These are phyloP conservation scores for Castanea crenata DNA, from an alignment of 306 rosid genomes.

Conservation along the genomic window DNA sequence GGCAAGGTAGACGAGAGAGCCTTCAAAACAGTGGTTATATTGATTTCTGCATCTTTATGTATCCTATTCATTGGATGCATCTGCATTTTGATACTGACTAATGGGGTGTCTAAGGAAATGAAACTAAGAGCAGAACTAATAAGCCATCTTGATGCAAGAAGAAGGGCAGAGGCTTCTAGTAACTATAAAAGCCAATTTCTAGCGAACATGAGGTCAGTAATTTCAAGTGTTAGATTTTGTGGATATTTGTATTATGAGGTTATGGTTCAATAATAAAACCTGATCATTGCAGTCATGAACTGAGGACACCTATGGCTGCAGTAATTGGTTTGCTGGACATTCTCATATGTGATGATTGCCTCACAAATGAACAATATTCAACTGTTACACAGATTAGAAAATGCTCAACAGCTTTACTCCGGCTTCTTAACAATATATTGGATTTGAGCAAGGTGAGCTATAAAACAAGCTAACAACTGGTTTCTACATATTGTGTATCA, in stretches of 20 bases:
- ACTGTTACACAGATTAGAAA: slow-evolving; percentile 94
- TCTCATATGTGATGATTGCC: slow-evolving; percentile 94
- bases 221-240: not conserved
- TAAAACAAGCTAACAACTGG: slow-evolving; percentile 1
- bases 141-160: slow-evolving; percentile 94
- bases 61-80: slow-evolving; percentile 89
- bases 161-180: slow-evolving; percentile 97
- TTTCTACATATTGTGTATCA: not conserved
- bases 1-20: slow-evolving; percentile 98
- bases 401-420: slow-evolving; percentile 93
- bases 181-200: slow-evolving; percentile 97
- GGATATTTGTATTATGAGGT: not conserved
- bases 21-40: slow-evolving; percentile 83
- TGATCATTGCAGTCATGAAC: slow-evolving; percentile 71
- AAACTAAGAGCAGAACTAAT: slow-evolving; percentile 92
- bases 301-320: slow-evolving; percentile 99
- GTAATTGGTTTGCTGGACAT: slow-evolving; percentile 97
- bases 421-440: slow-evolving; percentile 95
- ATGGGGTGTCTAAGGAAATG: slow-evolving; percentile 99
- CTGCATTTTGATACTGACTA: slow-evolving; percentile 89
- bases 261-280: not conserved
- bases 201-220: slow-evolving; percentile 91
- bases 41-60: slow-evolving; percentile 88
- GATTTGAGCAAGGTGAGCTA: slow-evolving; percentile 86
- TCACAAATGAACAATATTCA: slow-evolving; percentile 83